A percentile compares a stretch with the other conserved stretches of the same genome.
phyloP scores from a whole-genome alignment of 441 rosid genomes.

The Theobroma grandiflorum region DNA sequence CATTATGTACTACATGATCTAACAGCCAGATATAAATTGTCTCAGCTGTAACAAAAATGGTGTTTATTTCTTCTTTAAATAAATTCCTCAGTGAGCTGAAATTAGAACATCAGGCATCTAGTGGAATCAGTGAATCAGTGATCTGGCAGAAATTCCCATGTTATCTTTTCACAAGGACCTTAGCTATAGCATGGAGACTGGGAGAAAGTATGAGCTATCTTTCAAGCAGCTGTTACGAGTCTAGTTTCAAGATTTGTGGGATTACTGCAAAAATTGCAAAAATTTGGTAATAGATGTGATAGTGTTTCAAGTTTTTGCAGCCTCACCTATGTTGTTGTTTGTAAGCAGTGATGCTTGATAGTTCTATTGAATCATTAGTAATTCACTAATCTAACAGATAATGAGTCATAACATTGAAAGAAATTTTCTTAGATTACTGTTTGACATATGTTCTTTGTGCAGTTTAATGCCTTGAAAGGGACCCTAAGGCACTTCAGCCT shows the following conservation, averaged over 20 bases:
- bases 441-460: conserved; percentile 28
- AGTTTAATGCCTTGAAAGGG: conserved; percentile 88
- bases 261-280: background rate
- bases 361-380: background rate
- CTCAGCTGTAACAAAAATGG: background rate
- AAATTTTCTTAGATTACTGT: background rate
- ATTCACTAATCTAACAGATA: background rate
- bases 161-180: conserved; percentile 21
- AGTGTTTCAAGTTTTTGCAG: background rate
- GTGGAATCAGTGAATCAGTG: conserved; percentile 6
- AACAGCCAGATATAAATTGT: background rate
- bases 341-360: background rate
- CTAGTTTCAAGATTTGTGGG: background rate
- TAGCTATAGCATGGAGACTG: background rate
- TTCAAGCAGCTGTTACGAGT: conserved; percentile 3
- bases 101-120: background rate
- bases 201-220: background rate
- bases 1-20: background rate
- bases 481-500: conserved; percentile 86
- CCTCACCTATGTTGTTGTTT: conserved; percentile 1
- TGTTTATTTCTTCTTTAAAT: no score
- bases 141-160: background rate
- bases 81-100: no score
- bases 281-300: conserved; percentile 12
- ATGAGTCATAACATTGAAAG: background rate